A percentile compares a stretch with the other conserved stretches of the same genome.
phyloP scores from a whole-genome alignment of 2,329 filamentous ascomycete species.

The Colletotrichum theobromicola region DNA sequence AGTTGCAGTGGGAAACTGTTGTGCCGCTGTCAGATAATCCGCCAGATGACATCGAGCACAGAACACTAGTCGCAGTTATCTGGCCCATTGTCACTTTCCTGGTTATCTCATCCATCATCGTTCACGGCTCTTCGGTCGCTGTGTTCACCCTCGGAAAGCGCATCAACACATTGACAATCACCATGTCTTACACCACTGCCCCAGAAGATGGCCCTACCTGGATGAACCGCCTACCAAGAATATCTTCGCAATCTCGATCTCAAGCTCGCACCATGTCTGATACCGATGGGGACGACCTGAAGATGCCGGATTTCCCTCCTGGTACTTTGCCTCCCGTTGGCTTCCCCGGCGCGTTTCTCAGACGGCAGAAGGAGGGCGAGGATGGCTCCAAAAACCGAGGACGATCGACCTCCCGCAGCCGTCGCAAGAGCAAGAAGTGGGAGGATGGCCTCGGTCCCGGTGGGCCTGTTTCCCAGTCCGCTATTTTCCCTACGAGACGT shows the following conservation, averaged over 20 bases:
- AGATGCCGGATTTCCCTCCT: conserved; percentile 65
- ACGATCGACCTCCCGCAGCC: conserved; percentile 61
- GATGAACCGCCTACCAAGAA: conserved; percentile 89
- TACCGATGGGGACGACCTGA: conserved; percentile 70
- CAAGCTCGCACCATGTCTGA: conserved; percentile 86
- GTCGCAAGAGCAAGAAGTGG: conserved; percentile 70
- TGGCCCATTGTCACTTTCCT: conserved; percentile 97
- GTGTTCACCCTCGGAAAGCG: conserved; percentile 97
- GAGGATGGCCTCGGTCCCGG: conserved; percentile 78
- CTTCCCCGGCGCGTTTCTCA: conserved; percentile 77
- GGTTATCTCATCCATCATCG: conserved; percentile 91
- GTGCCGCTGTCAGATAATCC: conserved; percentile 74
- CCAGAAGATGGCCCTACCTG: conserved; percentile 88
- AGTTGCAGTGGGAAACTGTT: conserved; percentile 78
- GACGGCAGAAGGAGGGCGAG: conserved; percentile 78
- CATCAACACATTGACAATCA: conserved; percentile 94
- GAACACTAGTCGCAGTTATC: conserved; percentile 80
- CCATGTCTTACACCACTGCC: conserved; percentile 93
- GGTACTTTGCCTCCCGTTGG: conserved; percentile 76
- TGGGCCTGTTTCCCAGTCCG: conserved; percentile 87
- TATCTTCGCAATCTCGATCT: conserved; percentile 73
- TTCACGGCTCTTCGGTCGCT: conserved; percentile 97
- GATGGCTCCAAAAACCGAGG: conserved; percentile 50
- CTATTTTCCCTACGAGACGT: conserved; percentile 74
- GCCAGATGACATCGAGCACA: conserved; percentile 57